Evolutionary conservation across 176 grass and related monocot species (phyloP).

Genomic region (Aegilops tauschii): DNA sequence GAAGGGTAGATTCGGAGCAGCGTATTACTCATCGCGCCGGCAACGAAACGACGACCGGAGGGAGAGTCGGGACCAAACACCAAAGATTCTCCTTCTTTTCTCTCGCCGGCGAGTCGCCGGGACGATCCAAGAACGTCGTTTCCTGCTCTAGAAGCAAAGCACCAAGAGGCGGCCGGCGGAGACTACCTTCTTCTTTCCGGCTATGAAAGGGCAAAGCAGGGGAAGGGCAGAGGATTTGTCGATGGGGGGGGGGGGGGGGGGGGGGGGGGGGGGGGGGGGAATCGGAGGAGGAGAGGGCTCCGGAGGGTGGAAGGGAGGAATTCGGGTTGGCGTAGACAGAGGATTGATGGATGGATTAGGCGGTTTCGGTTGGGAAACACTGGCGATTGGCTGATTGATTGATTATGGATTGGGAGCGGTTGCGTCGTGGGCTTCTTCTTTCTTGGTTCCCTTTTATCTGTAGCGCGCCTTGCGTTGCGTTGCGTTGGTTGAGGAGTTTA

Average conservation of each 20-base stretch:
- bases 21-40: constrained; percentile 62
- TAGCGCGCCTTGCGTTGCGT: constrained; percentile 5
- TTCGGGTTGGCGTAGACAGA: constrained; percentile 12
- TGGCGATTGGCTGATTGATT: constrained; percentile 12
- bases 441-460: not conserved
- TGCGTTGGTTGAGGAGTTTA: constrained; percentile 7
- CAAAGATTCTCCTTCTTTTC: not conserved
- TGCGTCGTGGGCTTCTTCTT: constrained; percentile 26
- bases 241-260: not conserved
- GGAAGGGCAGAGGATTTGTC: not conserved
- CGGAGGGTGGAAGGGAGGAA: constrained; percentile 20
- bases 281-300: not conserved
- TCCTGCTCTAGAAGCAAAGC: constrained; percentile 34
- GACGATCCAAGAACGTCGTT: constrained; percentile 20
- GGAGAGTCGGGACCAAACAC: not conserved
- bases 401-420: constrained; percentile 3
- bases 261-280: not conserved
- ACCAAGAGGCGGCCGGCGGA: not conserved
- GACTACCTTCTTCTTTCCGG: not conserved
- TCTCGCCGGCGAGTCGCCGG: not conserved
- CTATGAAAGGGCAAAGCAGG: not conserved
- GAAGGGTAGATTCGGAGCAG: constrained; percentile 86
- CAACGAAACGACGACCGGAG: not conserved
- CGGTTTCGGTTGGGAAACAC: not conserved
- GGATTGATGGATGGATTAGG: constrained; percentile 11